Evolutionary conservation across 1,139 yeast species (phyloP).

Genomic region (Hanseniaspora uvarum): DNA sequence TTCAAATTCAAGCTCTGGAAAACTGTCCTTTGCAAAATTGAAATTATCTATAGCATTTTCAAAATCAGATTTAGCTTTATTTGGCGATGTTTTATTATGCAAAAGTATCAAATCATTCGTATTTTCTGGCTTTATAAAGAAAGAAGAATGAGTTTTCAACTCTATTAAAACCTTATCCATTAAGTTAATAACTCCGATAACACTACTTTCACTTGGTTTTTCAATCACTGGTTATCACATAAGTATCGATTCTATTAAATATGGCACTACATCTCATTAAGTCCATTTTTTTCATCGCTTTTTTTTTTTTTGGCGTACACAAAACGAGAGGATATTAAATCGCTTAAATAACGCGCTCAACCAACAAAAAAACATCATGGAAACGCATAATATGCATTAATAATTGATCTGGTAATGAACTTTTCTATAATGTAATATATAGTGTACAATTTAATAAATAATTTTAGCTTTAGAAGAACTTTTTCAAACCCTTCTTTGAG

Average conservation of each 20-base stretch:
- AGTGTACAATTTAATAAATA: no score
- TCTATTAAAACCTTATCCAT: background rate
- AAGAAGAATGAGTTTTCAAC: background rate
- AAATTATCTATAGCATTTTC: background rate
- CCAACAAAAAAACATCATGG: background rate
- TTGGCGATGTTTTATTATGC: background rate
- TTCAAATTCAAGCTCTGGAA: background rate
- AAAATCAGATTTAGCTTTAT: background rate
- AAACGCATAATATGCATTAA: no score
- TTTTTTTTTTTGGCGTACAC: background rate
- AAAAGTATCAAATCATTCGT: background rate
- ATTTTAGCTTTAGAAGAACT: slow-evolving; percentile 9
- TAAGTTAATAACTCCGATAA: background rate
- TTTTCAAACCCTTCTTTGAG: slow-evolving; percentile 18
- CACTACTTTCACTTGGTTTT: background rate
- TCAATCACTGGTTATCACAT: no score
- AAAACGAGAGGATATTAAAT: background rate
- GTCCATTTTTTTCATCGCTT: background rate
- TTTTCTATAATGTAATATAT: background rate
- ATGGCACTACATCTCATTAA: background rate
- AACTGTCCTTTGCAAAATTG: background rate
- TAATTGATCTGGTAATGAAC: no score
- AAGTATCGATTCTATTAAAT: no score
- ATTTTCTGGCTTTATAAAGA: background rate
- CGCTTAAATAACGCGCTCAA: background rate